Conservation (phyloP, 2,329 filamentous ascomycete genomes). For the Pestalotiopsis sp. region DNA sequence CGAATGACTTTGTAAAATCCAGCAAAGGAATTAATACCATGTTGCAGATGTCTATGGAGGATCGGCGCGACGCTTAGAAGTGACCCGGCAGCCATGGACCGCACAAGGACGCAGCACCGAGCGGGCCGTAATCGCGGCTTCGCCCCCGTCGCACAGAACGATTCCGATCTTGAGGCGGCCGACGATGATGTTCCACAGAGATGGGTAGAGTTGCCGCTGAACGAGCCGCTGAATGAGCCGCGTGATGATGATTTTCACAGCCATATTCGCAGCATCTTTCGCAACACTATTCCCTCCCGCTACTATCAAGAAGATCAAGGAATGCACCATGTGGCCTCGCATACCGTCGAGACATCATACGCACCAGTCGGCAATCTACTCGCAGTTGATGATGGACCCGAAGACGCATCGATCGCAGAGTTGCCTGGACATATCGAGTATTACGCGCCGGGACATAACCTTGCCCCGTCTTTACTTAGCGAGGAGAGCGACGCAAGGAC, state of each 20-base stretch:
- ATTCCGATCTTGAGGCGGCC: background rate
- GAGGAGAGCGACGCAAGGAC: constrained; percentile 10
- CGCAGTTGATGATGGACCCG: background rate
- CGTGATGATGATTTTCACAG: constrained; percentile 10
- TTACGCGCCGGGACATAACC: constrained; percentile 9
- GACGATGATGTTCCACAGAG: constrained; percentile 8
- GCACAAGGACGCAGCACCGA: constrained; percentile 1
- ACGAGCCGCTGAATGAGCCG: background rate
- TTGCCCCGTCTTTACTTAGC: constrained; percentile 16
- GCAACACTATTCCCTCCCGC: background rate
- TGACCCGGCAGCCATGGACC: background rate
- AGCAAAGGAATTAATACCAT: background rate
- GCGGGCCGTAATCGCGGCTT: constrained; percentile 9
- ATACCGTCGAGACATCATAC: background rate
- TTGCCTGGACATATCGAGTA: constrained; percentile 11
- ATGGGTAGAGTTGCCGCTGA: background rate
- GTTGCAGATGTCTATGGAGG: background rate
- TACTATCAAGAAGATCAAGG: constrained; percentile 7
- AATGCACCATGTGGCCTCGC: background rate
- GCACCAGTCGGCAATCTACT: constrained; percentile 1
- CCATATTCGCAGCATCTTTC: constrained; percentile 10
- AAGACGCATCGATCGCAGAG: constrained; percentile 13
- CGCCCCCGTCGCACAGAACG: constrained; percentile 14
- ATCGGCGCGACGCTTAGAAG: background rate
- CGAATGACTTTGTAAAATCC: background rate